A percentile compares a stretch with the other conserved stretches of the same genome.
Evolutionary conservation across 768 basidiomycete species (phyloP).

Genomic region (Trametes villosa): DNA sequence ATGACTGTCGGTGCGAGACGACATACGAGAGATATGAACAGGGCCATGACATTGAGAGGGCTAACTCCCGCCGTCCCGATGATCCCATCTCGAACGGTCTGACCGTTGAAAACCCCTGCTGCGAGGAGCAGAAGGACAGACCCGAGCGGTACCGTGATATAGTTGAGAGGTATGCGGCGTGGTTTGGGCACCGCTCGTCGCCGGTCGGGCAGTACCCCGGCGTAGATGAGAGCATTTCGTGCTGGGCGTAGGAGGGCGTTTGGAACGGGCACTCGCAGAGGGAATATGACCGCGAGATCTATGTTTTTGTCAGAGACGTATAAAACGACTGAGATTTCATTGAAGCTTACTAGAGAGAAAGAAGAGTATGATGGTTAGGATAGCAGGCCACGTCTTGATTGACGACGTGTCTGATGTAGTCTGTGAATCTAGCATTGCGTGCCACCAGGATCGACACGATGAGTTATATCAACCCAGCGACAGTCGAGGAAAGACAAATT

Average conservation of each 20-base stretch:
- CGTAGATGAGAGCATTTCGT: conserved; percentile 1
- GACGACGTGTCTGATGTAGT: background rate
- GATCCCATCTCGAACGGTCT: conserved; percentile 73
- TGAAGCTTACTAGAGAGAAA: conserved; percentile 32
- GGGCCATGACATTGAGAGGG: conserved; percentile 90
- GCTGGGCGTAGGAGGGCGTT: background rate
- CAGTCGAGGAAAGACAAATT: no score
- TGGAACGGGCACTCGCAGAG: conserved; percentile 26
- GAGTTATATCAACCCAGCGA: no score
- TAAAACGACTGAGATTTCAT: background rate
- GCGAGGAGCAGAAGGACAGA: conserved; percentile 37
- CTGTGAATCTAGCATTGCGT: background rate
- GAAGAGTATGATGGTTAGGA: conserved; percentile 33
- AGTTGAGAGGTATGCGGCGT: conserved; percentile 33
- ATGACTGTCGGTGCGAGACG: background rate
- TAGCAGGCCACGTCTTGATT: conserved; percentile 30
- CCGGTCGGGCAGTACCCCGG: background rate
- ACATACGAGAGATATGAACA: conserved; percentile 82
- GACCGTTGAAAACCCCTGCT: conserved; percentile 32
- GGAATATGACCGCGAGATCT: conserved; percentile 34
- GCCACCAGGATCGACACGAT: no score
- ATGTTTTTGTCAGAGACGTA: background rate
- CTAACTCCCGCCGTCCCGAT: conserved; percentile 79
- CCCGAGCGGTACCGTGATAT: conserved; percentile 36
- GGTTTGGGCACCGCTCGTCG: background rate